Evolutionary conservation across 2,329 filamentous ascomycete species (phyloP), one percentile per base, ranked within the genome.

Genomic region (Colletotrichum lentis): DNA sequence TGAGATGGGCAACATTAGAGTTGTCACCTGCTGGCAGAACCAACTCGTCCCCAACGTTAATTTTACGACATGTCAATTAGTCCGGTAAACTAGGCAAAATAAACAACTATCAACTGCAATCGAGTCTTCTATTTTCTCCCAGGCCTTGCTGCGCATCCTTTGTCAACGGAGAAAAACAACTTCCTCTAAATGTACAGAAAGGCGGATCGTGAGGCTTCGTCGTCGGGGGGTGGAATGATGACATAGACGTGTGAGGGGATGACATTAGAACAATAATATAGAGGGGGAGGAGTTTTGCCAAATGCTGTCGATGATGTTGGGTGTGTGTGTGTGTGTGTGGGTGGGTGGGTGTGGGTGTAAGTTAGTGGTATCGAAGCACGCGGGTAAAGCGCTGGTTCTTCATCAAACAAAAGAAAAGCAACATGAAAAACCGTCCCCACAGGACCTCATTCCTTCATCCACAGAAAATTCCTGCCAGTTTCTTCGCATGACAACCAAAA

Each of bases 241-340:
- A 39, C 27, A 22, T 24, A 5, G 14, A 20, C 39, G 39, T 35
- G 41, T 65, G 62, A 16, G 39, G 41, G 58, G 65, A 56, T 59
- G 52, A 66, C 67, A 71, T 71, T 71, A 71, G 59, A 71, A 71
- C 67, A 71, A 67, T 70, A 67, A 68, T 68, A 64, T 60, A 58
- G 59, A 57, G 57, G 54, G 63, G 53, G 64, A 59, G 63, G 53
- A 41, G 64, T 44, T 56, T 63, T 56, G 62, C 65, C 24, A 52
- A 65, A 55, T 68, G 53, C 41, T 55, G 61, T 58, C 61, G 61
- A 50, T 59, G 65, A 54, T 57, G 31, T 35, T 35, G 8, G 31
- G 53, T 52, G 39, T 18, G 39, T 41, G 39, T 5, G 39, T 41
- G 37, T 41, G 37, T 1, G 37, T 41, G 27, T 22, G 10, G 22